Evolutionary conservation across 2,329 filamentous ascomycete genomes (phyloP), one percentile per base, ranked within the genome.

Genomic region (Penicillium corylophilum): DNA sequence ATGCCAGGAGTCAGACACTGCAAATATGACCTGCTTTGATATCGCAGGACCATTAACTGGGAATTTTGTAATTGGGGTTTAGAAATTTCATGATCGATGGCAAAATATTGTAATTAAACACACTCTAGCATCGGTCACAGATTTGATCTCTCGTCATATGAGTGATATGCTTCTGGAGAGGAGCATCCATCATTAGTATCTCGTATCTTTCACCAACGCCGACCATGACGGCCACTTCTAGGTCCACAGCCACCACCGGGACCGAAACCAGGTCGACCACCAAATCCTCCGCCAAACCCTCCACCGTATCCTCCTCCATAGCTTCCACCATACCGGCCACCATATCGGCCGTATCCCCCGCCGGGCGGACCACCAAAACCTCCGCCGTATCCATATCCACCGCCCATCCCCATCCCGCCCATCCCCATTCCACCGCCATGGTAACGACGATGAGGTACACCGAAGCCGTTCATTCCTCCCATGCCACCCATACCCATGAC

Each of bases 361-460:
- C 48, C 28, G 4, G 13, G 18, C 10, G 13, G 35, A 35, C 40
- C 44, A 5, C 48, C 52, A n/a, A 42, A 45, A 33, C 45, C 28
- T 18, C 44, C 51, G 12, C 50, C 41, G 22, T 48, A 44, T 4
- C 33, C 33, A 35, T 18, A 35, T 8, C 33, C 29, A 33, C 29
- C 29, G 4, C 29, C 29, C 29, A 33, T 33, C 22, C 45, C 44
- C 48, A 54, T 54, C 39, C 55, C 51, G 33, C 54, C 46, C 29
- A 33, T 33, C 28, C 40, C 44, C 48, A 54, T 54, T 40, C 55
- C 51, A 40, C 54, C 46, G 1, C 44, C 28, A n/a, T 55, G 38
- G 13, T 47, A 41, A n/a, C 33, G 38, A 10, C 55, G 55, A 26
- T 48, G 43, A 33, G 50, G 48, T n/a, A 45, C 46, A 3, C 46